phyloP scores from a whole-genome alignment of 2,329 filamentous ascomycete genomes.

The Thelonectria olida region DNA sequence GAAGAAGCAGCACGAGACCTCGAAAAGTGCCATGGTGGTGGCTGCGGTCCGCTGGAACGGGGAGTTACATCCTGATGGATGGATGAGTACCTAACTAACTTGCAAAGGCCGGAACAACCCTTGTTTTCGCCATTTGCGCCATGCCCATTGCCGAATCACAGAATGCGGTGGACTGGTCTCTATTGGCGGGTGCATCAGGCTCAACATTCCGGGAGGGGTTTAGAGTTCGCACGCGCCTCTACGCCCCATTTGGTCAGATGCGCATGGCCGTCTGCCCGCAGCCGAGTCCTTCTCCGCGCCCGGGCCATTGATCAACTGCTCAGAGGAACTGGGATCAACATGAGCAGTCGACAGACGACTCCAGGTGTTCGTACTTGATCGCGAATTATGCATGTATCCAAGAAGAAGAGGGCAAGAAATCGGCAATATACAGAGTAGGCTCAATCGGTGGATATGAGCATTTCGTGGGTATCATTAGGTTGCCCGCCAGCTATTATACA shows the following conservation, averaged over 20 bases:
- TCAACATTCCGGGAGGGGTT: background rate
- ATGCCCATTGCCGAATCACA: constrained; percentile 15
- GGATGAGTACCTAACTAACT: too few relatives aligned
- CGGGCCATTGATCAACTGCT: background rate
- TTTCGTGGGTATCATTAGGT: constrained; percentile 40
- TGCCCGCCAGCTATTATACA: constrained; percentile 38
- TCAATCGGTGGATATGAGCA: constrained; percentile 16
- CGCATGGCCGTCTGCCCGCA: background rate
- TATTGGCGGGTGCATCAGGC: background rate
- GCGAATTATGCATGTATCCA: background rate
- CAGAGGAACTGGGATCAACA: background rate
- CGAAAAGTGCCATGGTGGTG: constrained; percentile 19
- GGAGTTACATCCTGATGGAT: background rate
- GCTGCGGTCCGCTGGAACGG: constrained; percentile 18
- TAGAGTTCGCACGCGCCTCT: constrained; percentile 4
- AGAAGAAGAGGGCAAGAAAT: background rate
- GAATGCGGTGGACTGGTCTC: background rate
- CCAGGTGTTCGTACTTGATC: too few relatives aligned
- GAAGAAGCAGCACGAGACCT: constrained; percentile 15
- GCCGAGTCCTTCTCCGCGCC: background rate
- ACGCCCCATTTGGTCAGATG: constrained; percentile 3
- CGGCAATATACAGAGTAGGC: constrained; percentile 1
- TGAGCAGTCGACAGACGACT: background rate
- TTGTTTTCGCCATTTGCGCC: background rate
- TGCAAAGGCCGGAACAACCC: constrained; percentile 1